Evolutionary conservation across 441 rosid species (phyloP).

Genomic region (Erodium moschatum): DNA sequence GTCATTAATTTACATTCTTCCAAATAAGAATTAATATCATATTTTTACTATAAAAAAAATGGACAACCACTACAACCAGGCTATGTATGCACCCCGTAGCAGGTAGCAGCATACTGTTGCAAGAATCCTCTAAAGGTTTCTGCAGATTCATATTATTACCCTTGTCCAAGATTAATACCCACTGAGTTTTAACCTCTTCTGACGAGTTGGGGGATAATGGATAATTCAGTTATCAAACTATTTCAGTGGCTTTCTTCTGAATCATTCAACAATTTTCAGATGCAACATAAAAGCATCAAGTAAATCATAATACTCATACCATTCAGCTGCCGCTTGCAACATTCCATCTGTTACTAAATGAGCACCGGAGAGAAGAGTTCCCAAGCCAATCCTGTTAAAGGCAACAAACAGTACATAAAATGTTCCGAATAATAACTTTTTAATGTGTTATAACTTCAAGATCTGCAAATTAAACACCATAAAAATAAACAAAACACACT

Average conservation of each 20-base stretch:
- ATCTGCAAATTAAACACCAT: constrained; percentile 1
- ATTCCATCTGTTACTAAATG: constrained; percentile 70
- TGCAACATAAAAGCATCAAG: neutral
- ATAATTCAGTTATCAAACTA: neutral
- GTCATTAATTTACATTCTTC: neutral
- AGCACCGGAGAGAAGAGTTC: constrained; percentile 81
- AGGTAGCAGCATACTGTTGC: neutral
- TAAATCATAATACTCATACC: constrained; percentile 35
- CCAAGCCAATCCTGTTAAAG: constrained; percentile 67
- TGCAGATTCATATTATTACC: neutral
- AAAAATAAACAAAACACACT: constrained; percentile 23
- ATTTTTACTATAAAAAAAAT: neutral
- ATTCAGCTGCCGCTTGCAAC: constrained; percentile 84
- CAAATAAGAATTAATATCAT: neutral
- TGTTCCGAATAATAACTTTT: constrained; percentile 12
- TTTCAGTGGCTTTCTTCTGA: neutral
- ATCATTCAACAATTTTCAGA: neutral
- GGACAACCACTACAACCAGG: neutral
- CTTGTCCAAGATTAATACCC: constrained; percentile 5
- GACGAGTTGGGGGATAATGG: neutral
- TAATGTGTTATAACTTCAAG: neutral
- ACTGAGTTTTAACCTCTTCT: neutral
- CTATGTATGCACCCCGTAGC: neutral
- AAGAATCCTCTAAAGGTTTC: too few species aligned
- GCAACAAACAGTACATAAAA: constrained; percentile 12